A percentile compares a stretch with the other conserved stretches of the same genome.
phyloP scores from a whole-genome alignment of 2,329 filamentous ascomycete species.

The Curvularia verruculosa region DNA sequence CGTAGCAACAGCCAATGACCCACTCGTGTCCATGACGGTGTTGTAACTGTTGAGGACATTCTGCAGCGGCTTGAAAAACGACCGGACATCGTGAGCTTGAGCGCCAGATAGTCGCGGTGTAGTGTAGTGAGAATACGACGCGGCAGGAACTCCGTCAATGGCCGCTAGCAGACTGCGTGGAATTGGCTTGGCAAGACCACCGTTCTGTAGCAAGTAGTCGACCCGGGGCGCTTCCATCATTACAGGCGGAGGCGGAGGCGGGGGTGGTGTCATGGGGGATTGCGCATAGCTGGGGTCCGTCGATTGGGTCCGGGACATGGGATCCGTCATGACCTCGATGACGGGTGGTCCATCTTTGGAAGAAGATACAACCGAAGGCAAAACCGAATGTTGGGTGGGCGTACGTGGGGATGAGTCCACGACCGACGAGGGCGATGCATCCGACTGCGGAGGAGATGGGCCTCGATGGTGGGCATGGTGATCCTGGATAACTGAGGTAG shows the following conservation, averaged over 20 bases:
- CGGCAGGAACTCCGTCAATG: conserved; percentile 61
- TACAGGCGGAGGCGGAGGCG: conserved; percentile 75
- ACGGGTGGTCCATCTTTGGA: conserved; percentile 47
- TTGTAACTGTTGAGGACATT: conserved; percentile 85
- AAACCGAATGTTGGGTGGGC: conserved; percentile 49
- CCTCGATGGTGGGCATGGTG: conserved; percentile 32
- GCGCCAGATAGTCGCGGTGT: conserved; percentile 57
- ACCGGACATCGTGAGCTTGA: conserved; percentile 65
- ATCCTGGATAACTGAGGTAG: conserved; percentile 54
- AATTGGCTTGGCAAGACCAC: conserved; percentile 74
- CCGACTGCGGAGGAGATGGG: conserved; percentile 44
- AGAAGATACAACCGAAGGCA: conserved; percentile 42
- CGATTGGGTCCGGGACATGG: conserved; percentile 42
- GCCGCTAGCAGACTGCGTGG: conserved; percentile 75
- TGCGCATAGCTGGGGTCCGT: conserved; percentile 50
- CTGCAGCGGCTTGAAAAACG: conserved; percentile 82
- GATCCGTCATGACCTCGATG: conserved; percentile 54
- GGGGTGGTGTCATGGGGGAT: conserved; percentile 63
- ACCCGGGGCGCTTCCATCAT: conserved; percentile 76
- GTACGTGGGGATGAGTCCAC: conserved; percentile 56
- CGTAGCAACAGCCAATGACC: conserved; percentile 91
- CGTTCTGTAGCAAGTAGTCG: conserved; percentile 90
- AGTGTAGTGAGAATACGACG: conserved; percentile 64
- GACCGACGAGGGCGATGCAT: conserved; percentile 49
- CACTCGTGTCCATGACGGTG: conserved; percentile 78